Percentiles rank a stretch among this genome's conserved stretches.
These are phyloP conservation scores for Penicillium sp. DNA, from an alignment of 2,329 filamentous ascomycete species.

Conservation along the genomic window DNA sequence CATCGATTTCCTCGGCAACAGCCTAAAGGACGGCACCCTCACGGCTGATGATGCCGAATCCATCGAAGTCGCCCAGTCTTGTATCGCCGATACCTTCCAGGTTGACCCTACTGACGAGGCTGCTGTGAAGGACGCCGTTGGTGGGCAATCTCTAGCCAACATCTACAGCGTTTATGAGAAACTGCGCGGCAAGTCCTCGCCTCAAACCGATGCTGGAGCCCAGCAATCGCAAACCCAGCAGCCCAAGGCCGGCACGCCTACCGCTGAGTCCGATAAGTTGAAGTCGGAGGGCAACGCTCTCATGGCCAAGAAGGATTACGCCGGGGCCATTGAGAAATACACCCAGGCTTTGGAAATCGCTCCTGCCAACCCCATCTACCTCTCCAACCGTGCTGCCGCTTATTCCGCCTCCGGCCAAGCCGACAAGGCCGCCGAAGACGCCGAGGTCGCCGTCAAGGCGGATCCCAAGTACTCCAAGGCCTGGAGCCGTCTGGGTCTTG, in stretches of 20 bases:
- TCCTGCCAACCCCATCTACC: slow-evolving; percentile 88
- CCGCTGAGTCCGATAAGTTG: slow-evolving; percentile 73
- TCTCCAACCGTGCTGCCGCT: slow-evolving; percentile 93
- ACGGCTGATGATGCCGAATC: slow-evolving; percentile 83
- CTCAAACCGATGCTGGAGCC: slow-evolving; percentile 41
- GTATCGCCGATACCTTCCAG: slow-evolving; percentile 92
- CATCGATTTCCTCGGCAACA: slow-evolving; percentile 86
- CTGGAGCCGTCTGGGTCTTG: slow-evolving; percentile 89
- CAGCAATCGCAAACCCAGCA: slow-evolving; percentile 38
- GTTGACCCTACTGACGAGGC: slow-evolving; percentile 75
- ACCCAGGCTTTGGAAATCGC: slow-evolving; percentile 75
- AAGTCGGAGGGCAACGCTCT: slow-evolving; percentile 90
- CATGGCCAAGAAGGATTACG: slow-evolving; percentile 92
- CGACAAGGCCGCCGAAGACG: slow-evolving; percentile 75
- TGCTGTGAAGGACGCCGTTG: slow-evolving; percentile 70
- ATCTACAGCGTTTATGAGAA: slow-evolving; percentile 98
- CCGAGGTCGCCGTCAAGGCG: slow-evolving; percentile 79
- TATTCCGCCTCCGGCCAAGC: slow-evolving; percentile 82
- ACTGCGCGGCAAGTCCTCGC: slow-evolving; percentile 62
- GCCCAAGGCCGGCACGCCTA: slow-evolving; percentile 38
- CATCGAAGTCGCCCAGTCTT: slow-evolving; percentile 89
- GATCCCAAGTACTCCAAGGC: slow-evolving; percentile 96
- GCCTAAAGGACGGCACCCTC: slow-evolving; percentile 81
- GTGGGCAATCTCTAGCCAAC: slow-evolving; percentile 77
- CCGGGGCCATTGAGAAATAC: slow-evolving; percentile 76